phyloP scores from a whole-genome alignment of 1,284 basidiomycete species.

The Ganoderma sp. region DNA sequence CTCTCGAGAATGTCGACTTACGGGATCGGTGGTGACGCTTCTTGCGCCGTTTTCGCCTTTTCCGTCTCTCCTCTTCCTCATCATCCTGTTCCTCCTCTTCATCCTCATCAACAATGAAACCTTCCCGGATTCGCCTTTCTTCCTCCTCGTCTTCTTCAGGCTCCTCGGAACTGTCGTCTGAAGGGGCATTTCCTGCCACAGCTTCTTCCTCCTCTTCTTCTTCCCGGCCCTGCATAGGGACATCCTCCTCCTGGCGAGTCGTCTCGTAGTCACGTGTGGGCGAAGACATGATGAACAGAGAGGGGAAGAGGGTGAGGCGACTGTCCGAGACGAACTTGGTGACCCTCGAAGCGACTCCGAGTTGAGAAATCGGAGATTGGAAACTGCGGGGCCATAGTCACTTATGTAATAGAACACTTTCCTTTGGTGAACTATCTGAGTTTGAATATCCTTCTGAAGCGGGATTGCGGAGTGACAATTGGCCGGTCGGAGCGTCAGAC shows the following conservation, averaged over 20 bases:
- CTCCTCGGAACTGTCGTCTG: slow-evolving; percentile 88
- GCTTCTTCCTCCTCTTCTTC: slow-evolving; percentile 63
- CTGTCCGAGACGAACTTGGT: slow-evolving; percentile 25
- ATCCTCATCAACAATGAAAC: slow-evolving; percentile 88
- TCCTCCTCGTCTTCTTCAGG: slow-evolving; percentile 86
- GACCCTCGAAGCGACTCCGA: slow-evolving; percentile 10
- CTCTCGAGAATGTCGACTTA: slow-evolving; percentile 43
- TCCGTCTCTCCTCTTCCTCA: slow-evolving; percentile 62
- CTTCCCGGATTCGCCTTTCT: slow-evolving; percentile 72
- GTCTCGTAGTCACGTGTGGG: slow-evolving; percentile 43
- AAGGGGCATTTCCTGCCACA: slow-evolving; percentile 46
- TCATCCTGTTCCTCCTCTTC: slow-evolving; percentile 70
- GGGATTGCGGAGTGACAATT: not conserved
- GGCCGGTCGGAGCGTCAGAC: too few relatives aligned
- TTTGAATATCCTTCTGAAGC: not conserved
- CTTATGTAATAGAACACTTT: not conserved
- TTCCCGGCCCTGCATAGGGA: slow-evolving; percentile 61
- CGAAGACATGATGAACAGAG: slow-evolving; percentile 59
- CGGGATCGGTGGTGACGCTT: slow-evolving; percentile 65
- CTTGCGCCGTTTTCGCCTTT: slow-evolving; percentile 69
- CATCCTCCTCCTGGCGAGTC: slow-evolving; percentile 51
- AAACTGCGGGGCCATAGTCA: not conserved
- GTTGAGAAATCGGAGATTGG: slow-evolving; percentile 25
- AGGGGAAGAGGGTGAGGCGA: slow-evolving; percentile 21
- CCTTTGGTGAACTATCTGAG: not conserved